phyloP scores from a whole-genome alignment of 1,139 yeast genomes.

The Yamadazyma jaroonii region DNA sequence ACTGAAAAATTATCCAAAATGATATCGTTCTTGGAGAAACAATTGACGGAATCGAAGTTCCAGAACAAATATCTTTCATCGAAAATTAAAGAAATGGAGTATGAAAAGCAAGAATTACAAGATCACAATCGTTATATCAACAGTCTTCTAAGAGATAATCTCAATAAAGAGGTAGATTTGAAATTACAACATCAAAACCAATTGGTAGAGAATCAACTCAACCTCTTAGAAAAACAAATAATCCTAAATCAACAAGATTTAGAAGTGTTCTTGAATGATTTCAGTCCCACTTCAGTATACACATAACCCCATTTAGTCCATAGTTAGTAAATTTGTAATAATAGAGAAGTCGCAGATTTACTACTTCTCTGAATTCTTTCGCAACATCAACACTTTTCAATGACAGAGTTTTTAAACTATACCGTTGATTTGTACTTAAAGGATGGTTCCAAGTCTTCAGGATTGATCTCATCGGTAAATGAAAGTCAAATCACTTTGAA shows the following conservation, averaged over 20 bases:
- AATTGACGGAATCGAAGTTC: conserved; percentile 27
- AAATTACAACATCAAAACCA: neutral
- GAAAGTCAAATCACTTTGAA: conserved; percentile 37
- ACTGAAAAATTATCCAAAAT: conserved; percentile 22
- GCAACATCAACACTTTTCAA: conserved; percentile 9
- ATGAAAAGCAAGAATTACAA: conserved; percentile 25
- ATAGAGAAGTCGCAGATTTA: no score
- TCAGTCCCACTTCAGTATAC: conserved; percentile 5
- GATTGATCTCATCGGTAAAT: conserved; percentile 45
- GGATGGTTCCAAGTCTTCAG: conserved; percentile 43
- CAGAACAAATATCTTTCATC: conserved; percentile 32
- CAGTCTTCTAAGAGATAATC: conserved; percentile 7
- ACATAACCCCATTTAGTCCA: no score
- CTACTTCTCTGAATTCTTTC: no score
- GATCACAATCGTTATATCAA: conserved; percentile 30
- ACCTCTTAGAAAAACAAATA: neutral
- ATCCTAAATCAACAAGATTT: conserved; percentile 6
- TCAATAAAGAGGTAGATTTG: conserved; percentile 1
- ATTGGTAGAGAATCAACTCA: neutral
- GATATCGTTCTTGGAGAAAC: conserved; percentile 31
- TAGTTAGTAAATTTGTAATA: no score
- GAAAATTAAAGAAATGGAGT: conserved; percentile 16
- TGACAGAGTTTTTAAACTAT: conserved; percentile 52
- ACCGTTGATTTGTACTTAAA: conserved; percentile 50
- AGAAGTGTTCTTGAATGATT: conserved; percentile 6